A percentile compares a stretch with the other conserved stretches of the same genome.
Conservation (phyloP, 208 protist genomes). For the Crithidia sp. region DNA sequence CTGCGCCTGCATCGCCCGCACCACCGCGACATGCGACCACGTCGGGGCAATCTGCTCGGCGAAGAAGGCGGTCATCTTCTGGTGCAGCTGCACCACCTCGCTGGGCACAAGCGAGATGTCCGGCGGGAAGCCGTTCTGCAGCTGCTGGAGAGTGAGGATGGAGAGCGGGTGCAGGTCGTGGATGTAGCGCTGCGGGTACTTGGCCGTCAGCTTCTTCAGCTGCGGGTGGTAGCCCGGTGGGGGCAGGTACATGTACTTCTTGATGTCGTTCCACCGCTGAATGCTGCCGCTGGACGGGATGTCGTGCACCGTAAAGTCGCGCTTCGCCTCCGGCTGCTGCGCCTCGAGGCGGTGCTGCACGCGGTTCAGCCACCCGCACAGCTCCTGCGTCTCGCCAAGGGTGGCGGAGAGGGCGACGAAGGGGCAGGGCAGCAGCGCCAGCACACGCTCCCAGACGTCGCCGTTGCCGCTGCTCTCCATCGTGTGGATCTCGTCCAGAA, state of each 20-base stretch:
- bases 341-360: constrained; percentile 70
- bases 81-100: constrained; percentile 87
- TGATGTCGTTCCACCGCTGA: constrained; percentile 93
- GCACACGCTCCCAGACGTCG: constrained; percentile 93
- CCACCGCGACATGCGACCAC: constrained; percentile 52
- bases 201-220: constrained; percentile 74
- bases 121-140: constrained; percentile 83
- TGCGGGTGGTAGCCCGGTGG: constrained; percentile 50
- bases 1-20: constrained; percentile 50
- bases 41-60: constrained; percentile 39
- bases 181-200: constrained; percentile 69
- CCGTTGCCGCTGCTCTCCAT: constrained; percentile 92
- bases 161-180: constrained; percentile 88
- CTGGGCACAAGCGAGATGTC: constrained; percentile 89
- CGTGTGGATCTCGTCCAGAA: constrained; percentile 96
- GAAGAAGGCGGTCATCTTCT: constrained; percentile 68
- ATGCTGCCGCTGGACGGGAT: constrained; percentile 76
- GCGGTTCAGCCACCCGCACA: constrained; percentile 92
- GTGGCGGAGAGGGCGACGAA: constrained; percentile 97
- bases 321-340: constrained; percentile 36
- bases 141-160: constrained; percentile 83
- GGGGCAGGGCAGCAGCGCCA: constrained; percentile 89
- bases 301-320: constrained; percentile 81
- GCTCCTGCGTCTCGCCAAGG: constrained; percentile 91
- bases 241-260: constrained; percentile 90